Base-by-base conservation (phyloP, 495 filamentous ascomycete species). In the Gamarada debralockiae region DNA sequence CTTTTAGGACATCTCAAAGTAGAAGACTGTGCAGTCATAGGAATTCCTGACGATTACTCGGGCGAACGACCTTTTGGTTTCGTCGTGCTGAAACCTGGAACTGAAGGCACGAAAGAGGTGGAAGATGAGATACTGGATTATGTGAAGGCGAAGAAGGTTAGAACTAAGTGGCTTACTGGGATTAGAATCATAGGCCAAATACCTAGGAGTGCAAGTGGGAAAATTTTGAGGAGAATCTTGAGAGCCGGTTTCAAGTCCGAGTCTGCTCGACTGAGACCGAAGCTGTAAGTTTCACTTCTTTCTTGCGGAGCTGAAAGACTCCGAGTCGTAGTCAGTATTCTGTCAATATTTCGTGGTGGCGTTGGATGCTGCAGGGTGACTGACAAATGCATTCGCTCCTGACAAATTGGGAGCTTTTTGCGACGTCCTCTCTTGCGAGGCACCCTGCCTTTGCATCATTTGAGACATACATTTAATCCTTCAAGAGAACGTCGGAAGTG, bases 31-130 rank as follows among this genome's bases (percentile, higher is more conserved):
- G 50, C 50, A 1, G 50, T 53, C 1, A 23, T 2, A 89, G 88
- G 22, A 87, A 93, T 2, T 79, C 91, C 44, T 69, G 70, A 79
- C n/a, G 72, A 73, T 2, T 75, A 82, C 38, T 84, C 82, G 2
- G 85, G 82, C 1, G 91, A 96, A 58, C 81, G 92, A 3, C 91
- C 91, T 0, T 66, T 87, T 31, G 90, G 90, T 7, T 95, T 87
- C 61, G 67, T 95, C 3, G 88, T 92, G 23, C 77, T 81, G 43
- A 66, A 70, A 9, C 70, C 74, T 0, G 82, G 78, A 6, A 62
- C 70, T 0, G 13, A 47, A 31, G 59, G 62, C 2, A 69, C 65
- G 25, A 68, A 76, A 4, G 69, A 74, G 25, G 53, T 79, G 25
- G 68, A 76, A 4, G 69, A 74, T 23, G 53, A 78, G 48, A 77